Percentiles rank a stretch among this genome's conserved stretches.
phyloP scores from a whole-genome alignment of 768 basidiomycete species.

The Lentinula sp. region DNA sequence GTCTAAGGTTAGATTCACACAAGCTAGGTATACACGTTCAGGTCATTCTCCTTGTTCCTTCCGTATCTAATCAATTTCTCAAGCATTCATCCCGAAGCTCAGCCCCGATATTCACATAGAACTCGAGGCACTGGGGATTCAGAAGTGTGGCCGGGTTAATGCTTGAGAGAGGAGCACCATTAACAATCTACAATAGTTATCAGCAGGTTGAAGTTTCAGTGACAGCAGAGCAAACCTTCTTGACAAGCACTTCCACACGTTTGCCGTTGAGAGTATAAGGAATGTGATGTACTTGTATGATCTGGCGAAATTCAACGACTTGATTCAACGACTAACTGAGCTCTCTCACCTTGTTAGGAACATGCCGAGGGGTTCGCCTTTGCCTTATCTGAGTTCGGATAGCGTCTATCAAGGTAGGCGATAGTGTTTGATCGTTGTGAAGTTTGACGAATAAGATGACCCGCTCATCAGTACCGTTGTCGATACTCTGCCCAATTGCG shows the following conservation, averaged over 20 bases:
- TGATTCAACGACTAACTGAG: conserved; percentile 1
- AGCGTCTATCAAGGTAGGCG: conserved; percentile 43
- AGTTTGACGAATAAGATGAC: conserved; percentile 74
- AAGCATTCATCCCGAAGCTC: conserved; percentile 2
- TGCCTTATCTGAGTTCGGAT: conserved; percentile 57
- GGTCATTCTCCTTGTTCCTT: not conserved
- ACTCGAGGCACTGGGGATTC: conserved; percentile 66
- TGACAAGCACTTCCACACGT: conserved; percentile 72
- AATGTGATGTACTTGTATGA: conserved; percentile 63
- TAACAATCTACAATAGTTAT: conserved; percentile 53
- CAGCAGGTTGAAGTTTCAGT: conserved; percentile 12
- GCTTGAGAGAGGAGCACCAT: conserved; percentile 61
- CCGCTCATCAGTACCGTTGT: conserved; percentile 62
- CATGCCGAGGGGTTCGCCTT: conserved; percentile 67
- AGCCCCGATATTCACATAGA: conserved; percentile 52
- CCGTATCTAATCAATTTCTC: not conserved
- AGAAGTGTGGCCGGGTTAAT: conserved; percentile 69
- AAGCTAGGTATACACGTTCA: not conserved
- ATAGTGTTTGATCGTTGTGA: conserved; percentile 39
- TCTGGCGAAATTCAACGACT: conserved; percentile 28
- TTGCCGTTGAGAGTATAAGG: conserved; percentile 81
- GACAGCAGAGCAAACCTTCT: conserved; percentile 44
- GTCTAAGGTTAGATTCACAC: too few species aligned
- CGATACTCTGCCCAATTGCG: conserved; percentile 65
- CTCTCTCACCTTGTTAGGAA: conserved; percentile 58